Base-by-base conservation (phyloP, 78 protist species). In the Protostelium mycophagum region DNA sequence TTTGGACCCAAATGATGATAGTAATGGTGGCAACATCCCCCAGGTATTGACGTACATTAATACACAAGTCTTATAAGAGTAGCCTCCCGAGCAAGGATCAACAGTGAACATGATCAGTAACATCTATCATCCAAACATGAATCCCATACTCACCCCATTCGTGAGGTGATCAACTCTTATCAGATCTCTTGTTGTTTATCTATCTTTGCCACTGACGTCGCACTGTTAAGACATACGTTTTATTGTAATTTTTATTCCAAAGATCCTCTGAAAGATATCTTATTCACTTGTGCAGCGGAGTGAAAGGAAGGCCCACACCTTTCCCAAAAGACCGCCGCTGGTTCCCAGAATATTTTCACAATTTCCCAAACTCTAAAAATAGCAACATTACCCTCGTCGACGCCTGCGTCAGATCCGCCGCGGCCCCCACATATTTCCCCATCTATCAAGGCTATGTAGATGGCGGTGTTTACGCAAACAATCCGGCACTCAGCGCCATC, bases 381-480 rank as follows among this genome's bases (percentile, higher is more conserved):
- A 89, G 85, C n/a, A 83, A 89, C 35, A 90, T 86, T 38, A 35
- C 83, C 63, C 83, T 38, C 16, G 91, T 92, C 23, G 95, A 92
- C 51, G 95, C 89, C 37, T 88, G 88, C 0, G 31, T 92, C 23
- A 38, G 95, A 35, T 88, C 95, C 1, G 87, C 93, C 38, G 95
- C 95, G 29, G 95, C 95, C 0, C 95, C 95, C 34, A 92, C 95
- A 0, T 92, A 92, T 39, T 92, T 92, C 86, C 95, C 95, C 34
- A 92, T 92, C 37, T 88, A 88, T 34, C 89, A 89, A 63, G 95
- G 95, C 63, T 92, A 87, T 63, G 95, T 89, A 0, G 95, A 92
- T 38, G 95, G 95, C 85, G 95, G 92, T 86, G 91, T 92, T 84
- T 88, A 85, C 83, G 91, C 95, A 28, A 92, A 92, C 34, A 92